Conservation (phyloP, 768 basidiomycete species). For the Naematelia encephala region DNA sequence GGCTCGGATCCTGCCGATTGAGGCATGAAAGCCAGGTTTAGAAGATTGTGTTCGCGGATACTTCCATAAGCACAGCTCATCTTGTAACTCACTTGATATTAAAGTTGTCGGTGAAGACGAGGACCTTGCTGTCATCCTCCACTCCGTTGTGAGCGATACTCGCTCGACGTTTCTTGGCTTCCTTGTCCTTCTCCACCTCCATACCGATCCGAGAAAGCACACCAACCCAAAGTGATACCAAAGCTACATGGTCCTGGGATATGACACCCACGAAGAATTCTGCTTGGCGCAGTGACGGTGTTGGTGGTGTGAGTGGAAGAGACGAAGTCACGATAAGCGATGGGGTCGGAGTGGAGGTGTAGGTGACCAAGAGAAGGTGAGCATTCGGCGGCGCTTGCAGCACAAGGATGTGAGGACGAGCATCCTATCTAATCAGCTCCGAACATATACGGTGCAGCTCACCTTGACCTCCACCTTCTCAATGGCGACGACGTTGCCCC, state of each 20-base stretch:
- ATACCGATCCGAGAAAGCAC: slow-evolving; percentile 46
- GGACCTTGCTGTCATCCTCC: slow-evolving; percentile 16
- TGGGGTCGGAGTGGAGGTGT: slow-evolving; percentile 6
- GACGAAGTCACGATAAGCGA: slow-evolving; percentile 28
- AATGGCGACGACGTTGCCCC: slow-evolving; percentile 46
- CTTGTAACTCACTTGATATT: slow-evolving; percentile 34
- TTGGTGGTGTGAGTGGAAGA: slow-evolving; percentile 33
- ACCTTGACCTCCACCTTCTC: slow-evolving; percentile 39
- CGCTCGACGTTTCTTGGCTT: slow-evolving; percentile 18
- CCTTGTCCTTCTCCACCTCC: slow-evolving; percentile 42
- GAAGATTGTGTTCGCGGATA: slow-evolving; percentile 47
- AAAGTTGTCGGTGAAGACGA: slow-evolving; percentile 29
- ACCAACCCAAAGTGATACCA: slow-evolving; percentile 48
- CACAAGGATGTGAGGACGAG: slow-evolving; percentile 40
- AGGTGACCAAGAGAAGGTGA: slow-evolving; percentile 40
- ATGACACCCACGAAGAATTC: slow-evolving; percentile 45
- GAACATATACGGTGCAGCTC: not conserved
- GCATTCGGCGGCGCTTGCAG: slow-evolving; percentile 44
- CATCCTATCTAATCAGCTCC: slow-evolving; percentile 18
- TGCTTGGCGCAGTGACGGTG: slow-evolving; percentile 38
- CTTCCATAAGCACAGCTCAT: slow-evolving; percentile 16
- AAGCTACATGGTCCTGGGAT: slow-evolving; percentile 26
- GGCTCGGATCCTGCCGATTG: slow-evolving; percentile 17
- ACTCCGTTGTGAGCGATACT: slow-evolving; percentile 13
- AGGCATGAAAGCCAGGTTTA: slow-evolving; percentile 42